Evolutionary conservation across 176 grass and related monocot genomes (phyloP), one percentile per base, ranked within the genome.

Genomic region (Rhipidocladum racemiflorum): DNA sequence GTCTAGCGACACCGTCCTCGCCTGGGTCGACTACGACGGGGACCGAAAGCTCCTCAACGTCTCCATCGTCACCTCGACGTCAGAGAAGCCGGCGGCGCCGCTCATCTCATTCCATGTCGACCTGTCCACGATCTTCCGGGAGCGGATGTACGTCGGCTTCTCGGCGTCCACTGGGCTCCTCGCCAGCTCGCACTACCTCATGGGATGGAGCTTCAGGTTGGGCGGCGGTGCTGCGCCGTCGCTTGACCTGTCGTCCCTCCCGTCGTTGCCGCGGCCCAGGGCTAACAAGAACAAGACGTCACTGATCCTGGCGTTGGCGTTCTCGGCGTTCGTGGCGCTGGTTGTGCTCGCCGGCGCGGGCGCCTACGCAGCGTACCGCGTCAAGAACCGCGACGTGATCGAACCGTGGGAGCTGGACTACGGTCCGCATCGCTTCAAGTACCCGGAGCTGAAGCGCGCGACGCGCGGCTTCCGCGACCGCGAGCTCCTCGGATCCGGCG

Each of bases 111-210:
- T 92, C 45, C 77, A 9, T 4, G 83, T 94, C 2, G 88, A 97
- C 62, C 68, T 97, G 15, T 74, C 77, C 5, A 39, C 7, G 0
- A 45, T 94, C 18, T 81, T 94, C 50, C 59, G 12, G 7, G 92
- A 97, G 1, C 21, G 75, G 68, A 97, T 97, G 92, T 97, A 85
- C 72, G 92, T 94, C 1, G 92, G 92, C 34, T 97, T 97, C 85
- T 97, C 92, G 20, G 79, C 94, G 46, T 94, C 94, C 35, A 97
- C 92, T 13, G 94, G 94, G n/a, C 39, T 97, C 35, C 79, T 97
- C 23, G 94, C 94, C 20, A 97, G 94, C 89, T 97, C 94, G 14
- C 94, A 97, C 82, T 94, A 94, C 85, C 55, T 97, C 28, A 74
- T 87, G 51, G 94, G 94, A 0, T 97, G 92, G 94, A 94, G 81